Base-by-base conservation (phyloP, 1,284 basidiomycete genomes). In the Neonothopanus nambi region DNA sequence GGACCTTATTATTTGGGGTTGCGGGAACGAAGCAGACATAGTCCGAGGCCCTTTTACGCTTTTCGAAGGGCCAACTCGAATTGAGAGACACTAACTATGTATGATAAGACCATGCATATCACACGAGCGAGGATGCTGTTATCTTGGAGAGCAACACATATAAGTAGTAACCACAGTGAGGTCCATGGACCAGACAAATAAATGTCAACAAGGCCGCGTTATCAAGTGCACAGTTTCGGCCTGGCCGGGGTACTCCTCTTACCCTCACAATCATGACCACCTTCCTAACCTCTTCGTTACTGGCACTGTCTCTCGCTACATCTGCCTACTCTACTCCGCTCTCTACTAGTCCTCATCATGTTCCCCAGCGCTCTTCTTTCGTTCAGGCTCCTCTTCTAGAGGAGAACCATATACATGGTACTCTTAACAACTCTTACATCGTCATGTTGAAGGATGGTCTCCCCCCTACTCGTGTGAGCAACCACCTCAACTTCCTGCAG, bases 391-490 rank as follows among this genome's bases (percentile, higher is more conserved):
- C 87, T 3, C 66, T 83, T 50, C 69, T 82, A 48, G 65, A 70
- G 60, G 73, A 64, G 35, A 66, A 84, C 56, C 84, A 88, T 63
- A 79, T 81, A 48, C 84, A 89, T 68, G 85, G 87, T 52, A 76
- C 81, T 57, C 77, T 95, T 64, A 87, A 92, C 73, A 87, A 93
- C 77, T 88, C 89, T 23, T 98, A 97, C 77, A 93, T 97, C 57
- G 82, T 97, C 69, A 81, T 93, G 68, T 79, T 97, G 65, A 93
- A 91, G 79, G 79, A 86, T 59, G 85, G 82, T 55, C 63, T 48
- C 18, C 17, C 86, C 8, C 74, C 81, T 12, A 63, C 77, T 15
- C 69, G 74, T 18, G 71, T 86, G 66, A 71, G 80, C 61, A 87
- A 87, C 67, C 91, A 95, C 69, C 71, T 92, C 75, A 82, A 82